Base-by-base conservation (phyloP, 2,329 filamentous ascomycete species). In the Talaromyces islandicus region DNA sequence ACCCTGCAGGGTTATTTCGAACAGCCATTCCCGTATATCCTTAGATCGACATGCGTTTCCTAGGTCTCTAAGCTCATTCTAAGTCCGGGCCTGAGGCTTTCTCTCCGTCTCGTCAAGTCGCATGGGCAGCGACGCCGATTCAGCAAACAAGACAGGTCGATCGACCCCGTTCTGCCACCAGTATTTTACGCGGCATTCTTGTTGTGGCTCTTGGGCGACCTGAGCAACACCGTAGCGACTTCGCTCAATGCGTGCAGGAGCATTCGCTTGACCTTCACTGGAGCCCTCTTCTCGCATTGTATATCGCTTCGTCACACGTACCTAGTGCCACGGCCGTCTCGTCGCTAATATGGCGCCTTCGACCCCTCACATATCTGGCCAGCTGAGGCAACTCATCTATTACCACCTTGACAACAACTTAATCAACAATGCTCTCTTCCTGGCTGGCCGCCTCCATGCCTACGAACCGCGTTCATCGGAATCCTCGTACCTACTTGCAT, bases 351-450 rank as follows among this genome's bases (percentile, higher is more conserved):
- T 87, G 85, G 80, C 84, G 60, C 81, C 83, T 51, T 74, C 75
- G 14, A 81, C 79, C 51, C 74, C 81, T 54, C 79, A 84, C 69
- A 80, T 85, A 62, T 80, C 82, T 59, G 77, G 77, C 65, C 86
- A 88, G 73, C 78, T 88, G 68, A 80, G 85, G 69, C 84, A 88
- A 67, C 78, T 88, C 54, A 83, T 89, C 63, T 87, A 86, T 77
- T 88, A 89, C 72, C 83, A 88, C 71, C 86, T 99, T 73, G 94
- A 99, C 80, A 96, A 96, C 72, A 88, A 92, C 70, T 86, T 92
- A 41, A 83, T 89, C 71, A 87, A 92, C 59, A 97, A 96, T 72
- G 94, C 94, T 60, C 86, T 96, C 48, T 99, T 99, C 78, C 91
- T 96, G 63, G 90, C 94, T 62, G 91, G 93, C 70, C 87, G 94